phyloP scores from a whole-genome alignment of 495 filamentous ascomycete genomes.

The Penicillium taxi region DNA sequence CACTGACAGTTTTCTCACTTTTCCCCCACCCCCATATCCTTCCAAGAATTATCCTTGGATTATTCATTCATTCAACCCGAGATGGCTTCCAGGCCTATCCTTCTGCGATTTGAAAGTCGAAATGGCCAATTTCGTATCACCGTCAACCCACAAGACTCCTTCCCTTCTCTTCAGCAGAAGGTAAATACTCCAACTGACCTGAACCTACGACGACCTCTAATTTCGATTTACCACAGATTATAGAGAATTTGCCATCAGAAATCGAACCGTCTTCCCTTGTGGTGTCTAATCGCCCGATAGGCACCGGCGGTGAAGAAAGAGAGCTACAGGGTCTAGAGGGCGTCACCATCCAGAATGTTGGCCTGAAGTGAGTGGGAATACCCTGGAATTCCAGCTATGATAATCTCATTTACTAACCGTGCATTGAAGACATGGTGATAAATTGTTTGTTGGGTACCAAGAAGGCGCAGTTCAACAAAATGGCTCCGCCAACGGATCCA shows the following conservation, averaged over 20 bases:
- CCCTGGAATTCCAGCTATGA: not conserved
- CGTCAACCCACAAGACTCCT: constrained; percentile 39
- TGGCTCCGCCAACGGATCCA: constrained; percentile 33
- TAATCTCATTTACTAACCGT: not conserved
- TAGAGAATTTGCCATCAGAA: constrained; percentile 57
- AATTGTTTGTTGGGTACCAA: constrained; percentile 77
- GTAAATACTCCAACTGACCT: constrained; percentile 16
- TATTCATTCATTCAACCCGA: not conserved
- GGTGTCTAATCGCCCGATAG: constrained; percentile 73
- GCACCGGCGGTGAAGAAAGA: constrained; percentile 65
- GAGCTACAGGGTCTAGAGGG: constrained; percentile 56
- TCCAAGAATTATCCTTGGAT: not conserved
- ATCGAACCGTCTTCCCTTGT: constrained; percentile 66
- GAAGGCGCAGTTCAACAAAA: constrained; percentile 45
- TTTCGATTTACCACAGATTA: constrained; percentile 48
- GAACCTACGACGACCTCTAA: not conserved
- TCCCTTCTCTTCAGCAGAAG: constrained; percentile 38
- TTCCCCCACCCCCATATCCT: not conserved
- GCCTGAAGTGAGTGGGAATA: constrained; percentile 50
- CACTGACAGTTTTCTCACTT: constrained; percentile 1
- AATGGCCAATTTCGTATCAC: constrained; percentile 50
- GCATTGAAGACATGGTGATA: constrained; percentile 68
- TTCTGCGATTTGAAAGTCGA: constrained; percentile 48
- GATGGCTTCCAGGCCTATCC: constrained; percentile 40
- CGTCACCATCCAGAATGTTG: constrained; percentile 60